Percentiles rank a stretch among this genome's conserved stretches.
These are phyloP conservation scores for Trichomonas gallinae DNA, from an alignment of 208 protist species.

Conservation along the genomic window DNA sequence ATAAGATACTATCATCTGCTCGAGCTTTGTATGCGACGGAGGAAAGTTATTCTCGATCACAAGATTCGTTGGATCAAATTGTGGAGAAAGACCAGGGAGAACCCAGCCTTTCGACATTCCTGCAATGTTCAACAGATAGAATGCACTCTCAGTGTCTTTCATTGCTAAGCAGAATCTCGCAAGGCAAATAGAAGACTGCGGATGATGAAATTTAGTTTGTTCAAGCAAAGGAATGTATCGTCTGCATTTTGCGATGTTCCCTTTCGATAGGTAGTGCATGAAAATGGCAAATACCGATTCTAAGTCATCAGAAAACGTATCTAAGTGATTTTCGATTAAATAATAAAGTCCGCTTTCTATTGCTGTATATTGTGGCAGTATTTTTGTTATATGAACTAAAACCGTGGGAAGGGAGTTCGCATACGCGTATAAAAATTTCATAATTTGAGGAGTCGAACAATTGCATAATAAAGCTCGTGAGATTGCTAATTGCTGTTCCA, in stretches of 20 bases:
- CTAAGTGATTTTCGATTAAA: neutral
- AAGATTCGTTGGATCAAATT: neutral
- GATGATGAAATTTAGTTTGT: neutral
- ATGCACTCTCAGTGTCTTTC: neutral
- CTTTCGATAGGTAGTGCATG: neutral
- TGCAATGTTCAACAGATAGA: neutral
- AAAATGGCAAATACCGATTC: neutral
- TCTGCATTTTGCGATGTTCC: neutral
- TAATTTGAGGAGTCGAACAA: neutral
- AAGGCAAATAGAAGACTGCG: neutral
- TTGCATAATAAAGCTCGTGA: neutral
- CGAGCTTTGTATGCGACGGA: neutral
- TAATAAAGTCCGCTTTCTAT: neutral
- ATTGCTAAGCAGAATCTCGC: neutral
- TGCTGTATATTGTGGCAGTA: neutral
- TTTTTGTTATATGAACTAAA: neutral
- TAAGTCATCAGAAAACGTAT: neutral
- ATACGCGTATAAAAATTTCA: neutral
- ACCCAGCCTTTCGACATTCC: neutral
- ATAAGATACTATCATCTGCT: neutral
- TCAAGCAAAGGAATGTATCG: neutral
- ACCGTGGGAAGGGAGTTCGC: neutral
- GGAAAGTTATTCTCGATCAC: neutral
- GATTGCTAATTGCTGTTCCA: neutral
- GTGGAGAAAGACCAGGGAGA: neutral